Evolutionary conservation across 2,329 filamentous ascomycete species (phyloP), one percentile per base, ranked within the genome.

Genomic region (Ramularia endophylla): DNA sequence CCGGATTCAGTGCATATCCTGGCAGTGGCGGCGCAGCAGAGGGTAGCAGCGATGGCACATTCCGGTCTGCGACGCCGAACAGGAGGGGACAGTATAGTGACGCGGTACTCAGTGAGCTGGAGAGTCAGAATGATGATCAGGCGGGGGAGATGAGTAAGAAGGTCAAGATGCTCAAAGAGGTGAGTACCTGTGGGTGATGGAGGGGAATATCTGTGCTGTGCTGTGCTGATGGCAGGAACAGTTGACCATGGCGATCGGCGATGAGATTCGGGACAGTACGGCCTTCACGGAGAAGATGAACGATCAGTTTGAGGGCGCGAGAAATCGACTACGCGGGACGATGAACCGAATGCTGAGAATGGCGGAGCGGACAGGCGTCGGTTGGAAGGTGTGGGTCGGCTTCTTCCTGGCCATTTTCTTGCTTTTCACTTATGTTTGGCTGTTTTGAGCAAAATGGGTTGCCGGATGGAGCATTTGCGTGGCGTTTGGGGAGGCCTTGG

Each of bases 311-410:
- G 90, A 97, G 62, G 80, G 78, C 56, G 94, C 90, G 39, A 74
- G 89, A 25, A 68, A 88, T 38, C 78, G 85, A 50, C 71, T 98
- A 48, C 78, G 82, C 32, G 88, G 90, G 40, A 97, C 94, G 13
- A 97, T 98, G 92, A 95, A 87, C 62, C 75, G 89, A 44, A 98
- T 98, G 92, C 68, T 97, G 52, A 63, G 90, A 40, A 98, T 98
- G 92, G 92, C 92, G 4, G 79, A 97, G 69, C 76, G 81, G 57
- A 94, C 89, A 2, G 92, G 92, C n/a, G 83, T 98, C 8, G 83
- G 88, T 58, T 98, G 92, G 92, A 90, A 79, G 66, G 85, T 89
- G 43, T 98, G 92, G 92, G 64, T 95, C 38, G 74, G 72, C 31
- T 98, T 98, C 67, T 95, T 98, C 63, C 74, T 80, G 5, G 85